Evolutionary conservation across 352 stramenopile genomes (phyloP), one percentile per base, ranked within the genome.

Genomic region (Stephanocyclus meneghinianus): DNA sequence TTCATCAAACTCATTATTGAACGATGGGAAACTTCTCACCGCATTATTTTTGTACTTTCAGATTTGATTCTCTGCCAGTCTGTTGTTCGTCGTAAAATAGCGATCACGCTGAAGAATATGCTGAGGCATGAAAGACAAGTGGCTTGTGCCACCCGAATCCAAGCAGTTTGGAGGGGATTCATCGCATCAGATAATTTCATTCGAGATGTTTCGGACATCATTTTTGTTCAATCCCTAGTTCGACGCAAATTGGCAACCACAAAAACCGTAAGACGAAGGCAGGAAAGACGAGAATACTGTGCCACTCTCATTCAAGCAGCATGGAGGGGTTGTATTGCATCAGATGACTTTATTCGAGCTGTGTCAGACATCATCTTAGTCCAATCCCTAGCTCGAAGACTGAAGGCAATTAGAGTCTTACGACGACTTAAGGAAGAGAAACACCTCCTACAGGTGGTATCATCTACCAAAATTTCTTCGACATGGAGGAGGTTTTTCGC

Each of bases 1-100:
- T 53, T 53, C 45, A 53, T 53, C 13, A 26, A 53, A 26, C 13
- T 21, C 13, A 53, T 53, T 53, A 53, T 26, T 53, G 5, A 53
- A 53, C 0, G 45, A 16, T 40, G 35, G 7, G 3, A 40, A 8
- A 40, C 35, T 9, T 40, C 4, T 40, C 35, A 40, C 35, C 35
- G 3, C 45, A 26, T 53, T 53, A 4, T 53, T 53, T 0, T 53
- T 16, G 5, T 2, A 53, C n/a, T 32, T 35, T 7, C 37, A 68
- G 60, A 68, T 42, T n/a, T 68, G 21, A 56, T 68, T 42, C 18
- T 68, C 11, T 68, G 60, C 60, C 60, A 68, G 26, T 68, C 60
- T 44, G 18, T 65, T 65, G 57, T 37, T 48, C 57, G 57, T 9
- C 32, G 57, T 29, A 51, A 65, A 15, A 29, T 65, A 9, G 57